Evolutionary conservation across 179 eudicot species (phyloP), one percentile per base, ranked within the genome.

Genomic region (Spinacia oleracea): DNA sequence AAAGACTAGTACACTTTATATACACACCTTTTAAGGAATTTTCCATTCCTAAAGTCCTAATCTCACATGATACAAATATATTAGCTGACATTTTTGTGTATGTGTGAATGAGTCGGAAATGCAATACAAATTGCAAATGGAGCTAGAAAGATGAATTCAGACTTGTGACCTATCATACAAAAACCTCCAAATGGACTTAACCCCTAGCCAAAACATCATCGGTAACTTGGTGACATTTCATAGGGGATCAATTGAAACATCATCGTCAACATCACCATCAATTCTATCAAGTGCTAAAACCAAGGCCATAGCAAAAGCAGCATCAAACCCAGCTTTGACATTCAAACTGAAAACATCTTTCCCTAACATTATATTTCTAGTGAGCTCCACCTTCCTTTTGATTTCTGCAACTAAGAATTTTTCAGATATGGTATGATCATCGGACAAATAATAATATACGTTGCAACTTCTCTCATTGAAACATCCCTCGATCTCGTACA

Each of bases 271-370:
- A 71, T 83, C 58, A 35, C 80, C 80, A n/a, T 79, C 74, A 50
- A 83, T 83, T 68, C 45, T 35, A 77, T 83, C 86, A 67, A 83
- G 86, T 42, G 78, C 83, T 55, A 80, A 72, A 7, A 83, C 79
- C 53, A 83, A 80, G 1, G 72, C 79, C 81, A 83, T 77, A 40
- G 67, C 86, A 80, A 83, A 83, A 51, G 86, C 86, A 80, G 73
- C 79, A 83, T 80, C 86, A 50, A 77, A 74, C 23, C 86, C 83
- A 38, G 83, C 68, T 29, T 80, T 62, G 6, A 83, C 20, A 73
- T 9, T n/a, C 0, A 83, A 81, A 18, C 76, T 80, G n/a, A 83
- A 83, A 14, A 83, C 86, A 60, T 83, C 86, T 59, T 59, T 80
- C 40, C 78, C 82, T 59, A 83, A 35, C 73, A 72, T 68, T 2